phyloP scores from a whole-genome alignment of 306 rosid genomes.

The Rubus parviflorus region DNA sequence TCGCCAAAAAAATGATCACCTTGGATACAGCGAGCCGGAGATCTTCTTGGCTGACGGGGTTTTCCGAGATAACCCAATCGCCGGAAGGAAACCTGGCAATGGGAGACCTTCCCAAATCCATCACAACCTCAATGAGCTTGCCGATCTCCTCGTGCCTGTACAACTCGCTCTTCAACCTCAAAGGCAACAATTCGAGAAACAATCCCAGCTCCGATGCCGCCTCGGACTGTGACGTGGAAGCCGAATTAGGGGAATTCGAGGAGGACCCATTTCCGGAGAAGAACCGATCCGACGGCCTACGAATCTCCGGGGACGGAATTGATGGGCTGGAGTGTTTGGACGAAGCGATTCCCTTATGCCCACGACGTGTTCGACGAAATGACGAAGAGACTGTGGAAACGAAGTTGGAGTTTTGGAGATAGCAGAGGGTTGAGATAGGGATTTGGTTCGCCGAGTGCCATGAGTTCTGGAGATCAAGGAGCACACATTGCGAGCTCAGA shows the following conservation, averaged over 20 bases:
- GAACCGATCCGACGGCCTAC: constrained; percentile 81
- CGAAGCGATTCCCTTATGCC: constrained; percentile 33
- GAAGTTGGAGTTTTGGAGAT: constrained; percentile 40
- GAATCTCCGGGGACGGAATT: constrained; percentile 58
- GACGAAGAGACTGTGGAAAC: constrained; percentile 48
- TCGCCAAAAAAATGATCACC: constrained; percentile 41
- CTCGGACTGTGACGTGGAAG: constrained; percentile 40
- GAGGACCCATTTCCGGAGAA: constrained; percentile 43
- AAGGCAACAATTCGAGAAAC: constrained; percentile 73
- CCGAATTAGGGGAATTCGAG: constrained; percentile 17
- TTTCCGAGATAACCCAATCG: constrained; percentile 82
- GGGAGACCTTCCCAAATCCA: constrained; percentile 95
- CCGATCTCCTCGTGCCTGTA: constrained; percentile 58
- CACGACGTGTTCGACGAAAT: constrained; percentile 51
- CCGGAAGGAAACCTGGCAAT: constrained; percentile 91
- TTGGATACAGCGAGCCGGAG: constrained; percentile 79
- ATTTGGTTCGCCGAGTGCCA: constrained; percentile 53
- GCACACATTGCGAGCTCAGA: constrained; percentile 59
- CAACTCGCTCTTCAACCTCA: constrained; percentile 62
- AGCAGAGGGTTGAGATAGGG: constrained; percentile 49
- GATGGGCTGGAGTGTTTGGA: constrained; percentile 38
- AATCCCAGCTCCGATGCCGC: constrained; percentile 49
- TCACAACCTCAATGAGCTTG: constrained; percentile 79
- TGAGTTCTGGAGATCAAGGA: constrained; percentile 66
- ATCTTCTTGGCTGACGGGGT: constrained; percentile 57